Evolutionary conservation across 139 green algal species (phyloP).

Genomic region (Pycnococcus provasolii): DNA sequence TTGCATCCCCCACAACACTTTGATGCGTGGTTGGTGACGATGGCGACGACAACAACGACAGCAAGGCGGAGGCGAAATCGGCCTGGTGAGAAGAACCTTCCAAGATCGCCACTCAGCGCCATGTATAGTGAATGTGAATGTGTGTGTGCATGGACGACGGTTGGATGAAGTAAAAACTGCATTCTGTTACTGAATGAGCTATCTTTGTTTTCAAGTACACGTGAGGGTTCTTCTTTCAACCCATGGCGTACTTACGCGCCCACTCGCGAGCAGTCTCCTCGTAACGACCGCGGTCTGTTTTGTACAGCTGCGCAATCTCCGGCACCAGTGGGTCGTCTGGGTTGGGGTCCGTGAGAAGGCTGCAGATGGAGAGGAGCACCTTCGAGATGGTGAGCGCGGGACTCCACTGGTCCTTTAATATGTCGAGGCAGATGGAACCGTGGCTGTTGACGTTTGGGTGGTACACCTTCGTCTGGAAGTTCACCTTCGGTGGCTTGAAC

Average conservation of each 20-base stretch:
- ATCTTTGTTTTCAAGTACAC: too few relatives aligned
- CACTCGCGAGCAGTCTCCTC: slow-evolving; percentile 88
- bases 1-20: too few relatives aligned
- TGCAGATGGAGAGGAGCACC: slow-evolving; percentile 93
- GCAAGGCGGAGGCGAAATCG: too few relatives aligned
- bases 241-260: slow-evolving; percentile 92
- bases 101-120: too few relatives aligned
- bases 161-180: too few relatives aligned
- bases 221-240: not conserved
- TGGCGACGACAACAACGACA: too few relatives aligned
- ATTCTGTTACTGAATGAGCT: too few relatives aligned
- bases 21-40: too few relatives aligned
- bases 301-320: slow-evolving; percentile 98
- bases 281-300: slow-evolving; percentile 71
- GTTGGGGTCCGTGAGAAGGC: slow-evolving; percentile 96
- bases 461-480: slow-evolving; percentile 96
- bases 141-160: too few relatives aligned
- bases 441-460: slow-evolving; percentile 97
- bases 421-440: slow-evolving; percentile 92
- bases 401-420: slow-evolving; percentile 98
- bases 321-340: slow-evolving; percentile 93
- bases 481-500: slow-evolving; percentile 94
- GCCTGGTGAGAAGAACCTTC: too few relatives aligned
- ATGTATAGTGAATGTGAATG: too few relatives aligned
- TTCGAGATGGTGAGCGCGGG: slow-evolving; percentile 94